Base-by-base conservation (phyloP, 306 rosid species). In the Pyrus betulifolia region DNA sequence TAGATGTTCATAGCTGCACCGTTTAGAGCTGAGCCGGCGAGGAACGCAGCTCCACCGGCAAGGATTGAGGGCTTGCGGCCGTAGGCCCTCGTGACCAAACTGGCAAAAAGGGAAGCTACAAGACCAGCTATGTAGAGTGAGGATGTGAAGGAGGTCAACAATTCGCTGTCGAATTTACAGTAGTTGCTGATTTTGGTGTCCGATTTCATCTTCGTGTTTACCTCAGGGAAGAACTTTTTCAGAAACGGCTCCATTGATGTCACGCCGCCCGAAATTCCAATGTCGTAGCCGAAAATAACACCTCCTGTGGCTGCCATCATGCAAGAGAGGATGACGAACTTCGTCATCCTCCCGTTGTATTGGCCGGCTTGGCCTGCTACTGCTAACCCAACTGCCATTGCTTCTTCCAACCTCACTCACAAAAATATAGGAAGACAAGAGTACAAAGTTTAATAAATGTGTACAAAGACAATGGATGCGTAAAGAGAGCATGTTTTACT, bases 221-320 rank as follows among this genome's bases (percentile, higher is more conserved):
- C 93, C 1, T 85, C 83, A 7, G 88, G 94, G 77, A 91, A 91
- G 75, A 91, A 91, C 49, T 86, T 91, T 73, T 83, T 78, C 44
- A 91, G 80, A 82, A 91, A 91, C 71, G 91, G 77, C 52, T 85
- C 97, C 97, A 91, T 91, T 51, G 97, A 89, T 4, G 92, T 89
- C 75, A 91, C 92, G 22, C 94, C 91, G 76, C 89, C 94, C 81
- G 94, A 84, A 76, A 87, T 87, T 77, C 94, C 94, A 58, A 84
- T 84, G 17, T 86, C 91, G 42, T 89, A 89, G 70, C 91, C 89
- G 8, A 86, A 90, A 76, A 90, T 87, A n/a, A 87, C 77, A 19
- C 95, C 95, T 61, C 95, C 92, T 42, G 66, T 86, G 71, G 90
- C 92, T 45, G 92, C 92, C 67, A 86, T 63, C 83, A 84, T 81